Evolutionary conservation across 2,329 filamentous ascomycete genomes (phyloP), one percentile per base, ranked within the genome.

Genomic region (Neofusicoccum umdonicola): DNA sequence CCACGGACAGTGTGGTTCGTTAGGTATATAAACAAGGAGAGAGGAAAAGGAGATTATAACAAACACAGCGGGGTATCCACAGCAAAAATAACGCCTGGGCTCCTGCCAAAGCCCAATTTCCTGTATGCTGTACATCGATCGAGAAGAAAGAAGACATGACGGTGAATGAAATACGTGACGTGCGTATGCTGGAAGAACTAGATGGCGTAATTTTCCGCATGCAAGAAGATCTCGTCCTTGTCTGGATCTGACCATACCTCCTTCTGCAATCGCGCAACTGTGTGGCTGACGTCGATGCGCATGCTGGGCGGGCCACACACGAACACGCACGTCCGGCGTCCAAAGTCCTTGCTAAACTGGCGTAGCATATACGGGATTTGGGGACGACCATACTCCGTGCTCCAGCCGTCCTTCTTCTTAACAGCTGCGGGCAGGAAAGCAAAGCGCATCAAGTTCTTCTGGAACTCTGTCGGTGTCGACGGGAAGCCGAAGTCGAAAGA

Each of bases 181-280:
- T 57, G 22, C 15, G 27, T 45, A 17, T 34, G 54, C 11, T 22
- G 31, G 6, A 12, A 13, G 7, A 3, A 39, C 83, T 77, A 97
- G 67, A 97, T 82, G 60, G 93, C 91, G 80, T 97, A 97, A 76
- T 97, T 97, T 82, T 98, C 94, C 3, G 93, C 91, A 80, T 97
- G 94, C 76, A 97, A 78, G 76, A 93, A 97, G 63, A 98, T 90
- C 84, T 97, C 94, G 74, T 97, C 93, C 52, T 90, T 85, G 70
- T 85, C 84, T 39, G 88, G 86, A 70, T 92, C 89, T 5, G 85
- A 88, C 90, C 92, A 93, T 57, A 98, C 93, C 76, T 89, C 87
- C 31, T 86, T 86, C 82, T 98, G 94, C 71, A 97, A 79, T 65
- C 85, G 81, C 2, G 94, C 94, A 27, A 97, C 92, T 0, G 91